Base-by-base conservation (phyloP, 2,329 filamentous ascomycete genomes). In the Clonostachys rhizophaga region DNA sequence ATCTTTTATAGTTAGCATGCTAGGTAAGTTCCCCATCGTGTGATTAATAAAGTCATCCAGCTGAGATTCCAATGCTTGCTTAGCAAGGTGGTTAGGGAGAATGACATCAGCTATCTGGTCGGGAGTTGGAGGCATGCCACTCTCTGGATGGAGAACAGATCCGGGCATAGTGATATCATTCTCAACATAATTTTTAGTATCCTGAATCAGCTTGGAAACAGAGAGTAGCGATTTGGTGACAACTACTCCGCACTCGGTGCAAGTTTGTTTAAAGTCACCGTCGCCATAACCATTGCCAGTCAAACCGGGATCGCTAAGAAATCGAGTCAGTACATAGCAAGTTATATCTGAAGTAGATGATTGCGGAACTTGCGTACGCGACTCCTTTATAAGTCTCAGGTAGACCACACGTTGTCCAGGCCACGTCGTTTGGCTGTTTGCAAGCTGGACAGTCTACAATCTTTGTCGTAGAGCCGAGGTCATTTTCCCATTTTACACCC, bases 91-190 rank as follows among this genome's bases (percentile, higher is more conserved):
- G 36, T 39, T 39, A n/a, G 36, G 36, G 2, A 39, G 11, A n/a
- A 18, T 39, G 14, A 39, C 17, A 30, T 30, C 24, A 3, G 24
- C 8, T 30, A 10, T 30, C 10, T 30, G 24, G 24, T 18, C 14
- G 17, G 36, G 12, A 39, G 7, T 39, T 39, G 36, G 36, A 0
- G 82, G 78, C n/a, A 69, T 62, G 0, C 86, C 87, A 0, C 56
- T 70, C 2, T 65, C 60, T 1, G 74, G 58, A 10, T 79, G 70
- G 9, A 89, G 69, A 6, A 89, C 61, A 0, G 86, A 89, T 2
- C 87, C 86, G 0, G 84, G 82, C 71, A 91, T 80, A 0, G 86
- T 81, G 2, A 66, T 58, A 8, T 70, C 74, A 33, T 30, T 16
- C 11, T 39, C 41, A 13, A n/a, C 10, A 8, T 40, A 17, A 33